Evolutionary conservation across 2,329 filamentous ascomycete genomes (phyloP).

Genomic region (Laburnicola sp.): DNA sequence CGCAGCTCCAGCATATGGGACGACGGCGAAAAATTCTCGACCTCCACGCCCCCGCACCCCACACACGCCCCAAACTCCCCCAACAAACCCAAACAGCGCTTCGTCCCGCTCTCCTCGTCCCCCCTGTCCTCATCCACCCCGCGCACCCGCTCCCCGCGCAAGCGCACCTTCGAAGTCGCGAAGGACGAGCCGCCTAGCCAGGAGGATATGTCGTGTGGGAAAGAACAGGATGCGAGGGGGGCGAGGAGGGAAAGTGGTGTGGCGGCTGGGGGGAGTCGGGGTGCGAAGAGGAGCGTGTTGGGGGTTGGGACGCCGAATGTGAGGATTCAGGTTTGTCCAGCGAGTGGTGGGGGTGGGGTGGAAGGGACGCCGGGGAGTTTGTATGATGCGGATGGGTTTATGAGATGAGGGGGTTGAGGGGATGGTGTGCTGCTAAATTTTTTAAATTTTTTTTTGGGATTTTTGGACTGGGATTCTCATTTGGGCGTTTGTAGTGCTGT

Average conservation of each 20-base stretch:
- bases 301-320: conserved; percentile 30
- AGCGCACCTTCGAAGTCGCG: conserved; percentile 28
- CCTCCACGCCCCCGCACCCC: conserved; percentile 20
- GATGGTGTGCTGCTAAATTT: background rate
- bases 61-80: conserved; percentile 11
- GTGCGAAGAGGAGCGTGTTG: conserved; percentile 24
- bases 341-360: conserved; percentile 13
- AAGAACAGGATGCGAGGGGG: background rate
- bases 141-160: conserved; percentile 3
- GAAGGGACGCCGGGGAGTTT: conserved; percentile 34
- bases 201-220: conserved; percentile 1
- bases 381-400: conserved; percentile 41
- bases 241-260: background rate
- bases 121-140: conserved; percentile 11
- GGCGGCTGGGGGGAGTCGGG: background rate
- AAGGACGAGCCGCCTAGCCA: conserved; percentile 17
- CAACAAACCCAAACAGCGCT: conserved; percentile 19
- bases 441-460: background rate
- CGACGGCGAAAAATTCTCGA: conserved; percentile 38
- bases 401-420: conserved; percentile 12
- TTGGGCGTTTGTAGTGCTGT: too few species aligned
- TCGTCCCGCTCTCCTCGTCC: conserved; percentile 18
- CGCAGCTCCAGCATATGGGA: conserved; percentile 35
- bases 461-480: too few species aligned
- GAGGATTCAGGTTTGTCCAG: conserved; percentile 27